Conservation (phyloP, 441 rosid species). For the Croton laevigatus region DNA sequence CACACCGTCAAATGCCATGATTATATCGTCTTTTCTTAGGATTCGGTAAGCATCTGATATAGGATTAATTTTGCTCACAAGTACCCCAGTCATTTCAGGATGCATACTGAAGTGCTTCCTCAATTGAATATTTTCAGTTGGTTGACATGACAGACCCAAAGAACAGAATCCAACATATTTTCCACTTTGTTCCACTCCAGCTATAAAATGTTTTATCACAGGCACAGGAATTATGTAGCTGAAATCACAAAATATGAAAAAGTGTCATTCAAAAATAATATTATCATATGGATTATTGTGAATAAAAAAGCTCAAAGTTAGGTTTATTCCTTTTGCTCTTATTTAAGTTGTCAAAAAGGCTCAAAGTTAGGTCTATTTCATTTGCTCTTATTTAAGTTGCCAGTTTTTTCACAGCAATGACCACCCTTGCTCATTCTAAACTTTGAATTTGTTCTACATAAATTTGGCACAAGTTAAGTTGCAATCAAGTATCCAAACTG, state of each 20-base stretch:
- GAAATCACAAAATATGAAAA: slow-evolving; percentile 18
- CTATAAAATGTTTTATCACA: slow-evolving; percentile 70
- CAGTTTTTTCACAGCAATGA: not conserved
- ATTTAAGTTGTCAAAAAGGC: not conserved
- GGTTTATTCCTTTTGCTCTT: not conserved
- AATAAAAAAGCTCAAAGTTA: not conserved
- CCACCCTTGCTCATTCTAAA: not conserved
- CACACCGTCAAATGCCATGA: slow-evolving; percentile 74
- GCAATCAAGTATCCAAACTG: not conserved
- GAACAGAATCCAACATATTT: slow-evolving; percentile 75
- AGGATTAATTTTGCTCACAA: slow-evolving; percentile 78
- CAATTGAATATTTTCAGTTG: slow-evolving; percentile 75
- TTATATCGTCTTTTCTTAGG: slow-evolving; percentile 70
- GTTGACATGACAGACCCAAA: slow-evolving; percentile 78
- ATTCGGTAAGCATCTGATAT: slow-evolving; percentile 52
- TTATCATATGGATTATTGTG: not conserved
- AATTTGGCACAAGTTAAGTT: not conserved
- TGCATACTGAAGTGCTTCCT: slow-evolving; percentile 58
- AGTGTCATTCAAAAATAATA: slow-evolving; percentile 12
- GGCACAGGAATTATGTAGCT: slow-evolving; percentile 91
- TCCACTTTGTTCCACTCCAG: slow-evolving; percentile 66
- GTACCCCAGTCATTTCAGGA: slow-evolving; percentile 74
- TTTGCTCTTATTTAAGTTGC: not conserved
- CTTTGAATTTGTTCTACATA: not conserved
- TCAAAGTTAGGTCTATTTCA: not conserved